Conservation (phyloP, 805 yeast species). For the Priceomyces castillae region DNA sequence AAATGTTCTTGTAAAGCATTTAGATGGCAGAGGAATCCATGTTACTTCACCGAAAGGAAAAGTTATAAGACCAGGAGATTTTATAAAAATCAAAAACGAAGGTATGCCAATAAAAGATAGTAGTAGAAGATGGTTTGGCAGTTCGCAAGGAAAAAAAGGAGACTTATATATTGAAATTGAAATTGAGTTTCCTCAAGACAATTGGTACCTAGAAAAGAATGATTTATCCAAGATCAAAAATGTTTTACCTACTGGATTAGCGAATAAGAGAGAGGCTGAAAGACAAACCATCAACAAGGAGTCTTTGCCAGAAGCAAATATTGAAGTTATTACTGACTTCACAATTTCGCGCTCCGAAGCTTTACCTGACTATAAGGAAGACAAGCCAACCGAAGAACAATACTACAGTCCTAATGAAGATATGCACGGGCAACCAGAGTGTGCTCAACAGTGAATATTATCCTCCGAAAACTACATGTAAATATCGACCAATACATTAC, state of each 20-base stretch:
- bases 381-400: conserved; percentile 9
- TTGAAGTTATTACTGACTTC: conserved; percentile 37
- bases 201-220: conserved; percentile 76
- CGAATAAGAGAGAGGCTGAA: conserved; percentile 20
- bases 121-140: conserved; percentile 26
- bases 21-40: conserved; percentile 74
- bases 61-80: conserved; percentile 76
- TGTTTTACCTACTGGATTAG: conserved; percentile 47
- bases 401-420: conserved; percentile 14
- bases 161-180: conserved; percentile 68
- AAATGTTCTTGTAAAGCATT: conserved; percentile 59
- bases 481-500: neutral
- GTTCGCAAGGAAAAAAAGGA: conserved; percentile 44
- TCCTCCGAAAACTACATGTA: neutral
- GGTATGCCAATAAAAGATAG: conserved; percentile 73
- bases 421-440: conserved; percentile 15
- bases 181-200: conserved; percentile 79
- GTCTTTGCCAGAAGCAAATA: conserved; percentile 34
- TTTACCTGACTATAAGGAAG: conserved; percentile 32
- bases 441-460: conserved; percentile 32
- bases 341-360: conserved; percentile 20
- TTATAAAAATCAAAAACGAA: conserved; percentile 60
- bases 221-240: conserved; percentile 56
- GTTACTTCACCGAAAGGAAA: conserved; percentile 71
- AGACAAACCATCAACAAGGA: conserved; percentile 24